Conservation (phyloP, 495 filamentous ascomycete species). For the Neurospora sp. region DNA sequence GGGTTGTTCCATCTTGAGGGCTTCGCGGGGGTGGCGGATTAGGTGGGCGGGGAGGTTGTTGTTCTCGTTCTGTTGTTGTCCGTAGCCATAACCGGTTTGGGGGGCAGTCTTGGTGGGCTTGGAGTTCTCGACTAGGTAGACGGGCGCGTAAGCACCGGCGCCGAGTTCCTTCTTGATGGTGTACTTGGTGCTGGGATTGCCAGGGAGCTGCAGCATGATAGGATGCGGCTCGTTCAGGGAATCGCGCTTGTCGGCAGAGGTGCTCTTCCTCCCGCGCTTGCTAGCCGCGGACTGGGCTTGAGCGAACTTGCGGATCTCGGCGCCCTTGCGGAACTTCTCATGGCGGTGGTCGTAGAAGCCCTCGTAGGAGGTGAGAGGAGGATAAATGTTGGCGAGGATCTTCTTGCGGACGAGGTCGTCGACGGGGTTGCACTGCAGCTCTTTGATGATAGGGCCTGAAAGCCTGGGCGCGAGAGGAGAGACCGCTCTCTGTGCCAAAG, state of each 20-base stretch:
- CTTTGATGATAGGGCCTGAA: constrained; percentile 60
- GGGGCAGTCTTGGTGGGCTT: constrained; percentile 24
- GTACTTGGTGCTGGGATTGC: constrained; percentile 46
- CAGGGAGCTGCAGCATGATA: constrained; percentile 57
- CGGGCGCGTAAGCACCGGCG: constrained; percentile 86
- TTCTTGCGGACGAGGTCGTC: constrained; percentile 60
- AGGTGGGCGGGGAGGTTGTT: constrained; percentile 27
- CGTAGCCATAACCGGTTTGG: constrained; percentile 18
- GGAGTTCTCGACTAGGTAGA: constrained; percentile 77
- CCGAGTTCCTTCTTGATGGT: constrained; percentile 81
- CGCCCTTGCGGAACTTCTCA: constrained; percentile 47
- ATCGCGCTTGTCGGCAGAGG: constrained; percentile 42
- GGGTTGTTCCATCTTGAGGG: constrained; percentile 83
- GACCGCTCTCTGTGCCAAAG: neutral
- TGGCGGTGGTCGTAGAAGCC: constrained; percentile 64
- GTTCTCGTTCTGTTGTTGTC: constrained; percentile 31
- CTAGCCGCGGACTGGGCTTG: constrained; percentile 40
- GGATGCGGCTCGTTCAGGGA: constrained; percentile 37
- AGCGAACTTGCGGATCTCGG: constrained; percentile 70
- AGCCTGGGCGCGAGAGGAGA: constrained; percentile 7
- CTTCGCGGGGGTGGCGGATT: constrained; percentile 54
- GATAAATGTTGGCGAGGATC: constrained; percentile 62
- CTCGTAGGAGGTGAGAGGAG: constrained; percentile 59
- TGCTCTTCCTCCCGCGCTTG: constrained; percentile 50
- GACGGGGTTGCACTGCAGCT: constrained; percentile 78